Conservation (phyloP, 495 filamentous ascomycete genomes). For the Xylaria scruposa region DNA sequence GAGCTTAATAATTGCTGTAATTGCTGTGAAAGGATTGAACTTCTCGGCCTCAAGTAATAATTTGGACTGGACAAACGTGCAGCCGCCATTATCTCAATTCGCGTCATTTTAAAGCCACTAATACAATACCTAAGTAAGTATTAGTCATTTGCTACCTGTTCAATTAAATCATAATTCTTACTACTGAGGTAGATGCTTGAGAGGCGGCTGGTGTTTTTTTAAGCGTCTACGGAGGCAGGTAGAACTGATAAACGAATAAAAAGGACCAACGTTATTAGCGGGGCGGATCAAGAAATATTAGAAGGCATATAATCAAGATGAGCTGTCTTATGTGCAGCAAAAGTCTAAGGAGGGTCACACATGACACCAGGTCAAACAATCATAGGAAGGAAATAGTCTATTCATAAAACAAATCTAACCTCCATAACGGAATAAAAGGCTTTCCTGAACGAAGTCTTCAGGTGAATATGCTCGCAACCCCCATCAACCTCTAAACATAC, state of each 20-base stretch:
- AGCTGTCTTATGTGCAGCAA: background rate
- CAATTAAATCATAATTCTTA: background rate
- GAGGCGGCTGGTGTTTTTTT: background rate
- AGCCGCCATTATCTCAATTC: background rate
- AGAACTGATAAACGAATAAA: background rate
- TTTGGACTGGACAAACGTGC: background rate
- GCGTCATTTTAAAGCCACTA: background rate
- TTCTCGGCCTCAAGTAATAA: background rate
- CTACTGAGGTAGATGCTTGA: background rate
- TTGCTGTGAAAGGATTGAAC: background rate
- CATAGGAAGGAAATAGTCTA: background rate
- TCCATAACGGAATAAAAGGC: background rate
- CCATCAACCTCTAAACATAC: background rate
- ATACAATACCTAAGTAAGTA: background rate
- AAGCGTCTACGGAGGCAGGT: background rate
- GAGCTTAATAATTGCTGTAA: conserved; percentile 3
- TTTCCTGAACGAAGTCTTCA: background rate
- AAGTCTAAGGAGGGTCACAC: background rate
- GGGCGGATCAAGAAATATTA: background rate
- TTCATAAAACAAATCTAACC: background rate
- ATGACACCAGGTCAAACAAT: background rate
- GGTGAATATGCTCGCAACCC: background rate
- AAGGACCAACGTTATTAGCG: background rate
- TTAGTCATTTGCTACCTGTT: background rate
- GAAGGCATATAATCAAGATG: background rate